phyloP scores from a whole-genome alignment of 805 yeast genomes.

The Phaffomyces opuntiae region DNA sequence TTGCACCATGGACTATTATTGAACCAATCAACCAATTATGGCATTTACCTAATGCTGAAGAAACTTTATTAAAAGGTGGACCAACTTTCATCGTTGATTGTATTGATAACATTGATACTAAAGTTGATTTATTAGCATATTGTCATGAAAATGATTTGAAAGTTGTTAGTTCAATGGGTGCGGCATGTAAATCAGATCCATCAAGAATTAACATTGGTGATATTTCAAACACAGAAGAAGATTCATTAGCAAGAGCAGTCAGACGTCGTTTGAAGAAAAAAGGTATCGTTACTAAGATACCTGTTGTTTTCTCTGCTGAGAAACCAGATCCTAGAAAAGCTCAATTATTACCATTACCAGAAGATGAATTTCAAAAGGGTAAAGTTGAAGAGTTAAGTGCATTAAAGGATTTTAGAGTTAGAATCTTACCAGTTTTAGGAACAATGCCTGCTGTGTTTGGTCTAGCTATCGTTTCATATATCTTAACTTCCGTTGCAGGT shows the following conservation, averaged over 20 bases:
- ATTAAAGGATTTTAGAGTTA: conserved; percentile 80
- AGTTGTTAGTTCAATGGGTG: conserved; percentile 93
- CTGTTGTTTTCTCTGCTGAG: conserved; percentile 89
- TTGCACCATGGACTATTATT: conserved; percentile 92
- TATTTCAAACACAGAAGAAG: conserved; percentile 85
- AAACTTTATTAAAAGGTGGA: conserved; percentile 44
- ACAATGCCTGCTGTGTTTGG: conserved; percentile 98
- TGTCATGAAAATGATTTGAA: conserved; percentile 53
- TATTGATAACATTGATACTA: conserved; percentile 95
- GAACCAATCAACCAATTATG: conserved; percentile 76
- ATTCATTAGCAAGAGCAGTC: conserved; percentile 82
- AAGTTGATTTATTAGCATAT: conserved; percentile 78
- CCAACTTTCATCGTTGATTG: conserved; percentile 89
- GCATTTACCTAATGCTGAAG: conserved; percentile 58
- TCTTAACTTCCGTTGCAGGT: conserved; percentile 73
- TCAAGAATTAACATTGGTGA: conserved; percentile 87
- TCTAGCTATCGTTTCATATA: conserved; percentile 76
- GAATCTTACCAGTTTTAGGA: conserved; percentile 93
- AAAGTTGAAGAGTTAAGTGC: conserved; percentile 84
- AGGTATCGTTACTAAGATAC: conserved; percentile 71
- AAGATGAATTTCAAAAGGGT: conserved; percentile 74
- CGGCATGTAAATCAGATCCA: conserved; percentile 94
- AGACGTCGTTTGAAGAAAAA: conserved; percentile 75
- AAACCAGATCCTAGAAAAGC: conserved; percentile 97
- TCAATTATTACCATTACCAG: conserved; percentile 73